Conservation (phyloP, 106 monocot species). For the Dendrobium catenatum region DNA sequence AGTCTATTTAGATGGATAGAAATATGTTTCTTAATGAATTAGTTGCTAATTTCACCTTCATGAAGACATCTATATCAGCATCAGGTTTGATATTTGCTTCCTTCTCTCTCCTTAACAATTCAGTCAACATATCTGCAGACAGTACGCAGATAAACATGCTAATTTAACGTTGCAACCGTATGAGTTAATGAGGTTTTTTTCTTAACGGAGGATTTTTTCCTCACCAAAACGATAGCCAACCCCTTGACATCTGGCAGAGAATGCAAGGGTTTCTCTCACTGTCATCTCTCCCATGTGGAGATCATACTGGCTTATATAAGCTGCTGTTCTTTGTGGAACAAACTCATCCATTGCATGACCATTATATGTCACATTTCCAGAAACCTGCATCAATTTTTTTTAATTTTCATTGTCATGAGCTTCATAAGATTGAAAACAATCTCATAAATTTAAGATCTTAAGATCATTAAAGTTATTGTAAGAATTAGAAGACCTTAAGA, state of each 20-base stretch:
- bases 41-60: slow-evolving; percentile 14
- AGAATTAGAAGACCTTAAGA: background rate
- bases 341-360: slow-evolving; percentile 28
- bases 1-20: no score
- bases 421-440: background rate
- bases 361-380: slow-evolving; percentile 27
- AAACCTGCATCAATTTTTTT: slow-evolving; percentile 10
- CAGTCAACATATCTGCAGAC: slow-evolving; percentile 21
- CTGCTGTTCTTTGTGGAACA: slow-evolving; percentile 20
- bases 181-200: no score
- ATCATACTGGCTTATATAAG: slow-evolving; percentile 34
- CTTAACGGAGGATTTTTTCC: no score
- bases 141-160: no score
- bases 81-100: slow-evolving; percentile 22
- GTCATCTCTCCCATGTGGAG: slow-evolving; percentile 37
- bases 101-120: slow-evolving; percentile 24
- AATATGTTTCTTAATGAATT: no score
- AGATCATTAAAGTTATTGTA: no score
- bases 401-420: background rate
- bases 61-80: slow-evolving; percentile 20
- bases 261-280: slow-evolving; percentile 26
- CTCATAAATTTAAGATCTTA: no score
- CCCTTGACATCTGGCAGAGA: slow-evolving; percentile 35
- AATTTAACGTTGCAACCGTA: no score
- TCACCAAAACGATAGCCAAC: slow-evolving; percentile 27